phyloP scores from a whole-genome alignment of 768 basidiomycete genomes.

The Auricularia cornea region DNA sequence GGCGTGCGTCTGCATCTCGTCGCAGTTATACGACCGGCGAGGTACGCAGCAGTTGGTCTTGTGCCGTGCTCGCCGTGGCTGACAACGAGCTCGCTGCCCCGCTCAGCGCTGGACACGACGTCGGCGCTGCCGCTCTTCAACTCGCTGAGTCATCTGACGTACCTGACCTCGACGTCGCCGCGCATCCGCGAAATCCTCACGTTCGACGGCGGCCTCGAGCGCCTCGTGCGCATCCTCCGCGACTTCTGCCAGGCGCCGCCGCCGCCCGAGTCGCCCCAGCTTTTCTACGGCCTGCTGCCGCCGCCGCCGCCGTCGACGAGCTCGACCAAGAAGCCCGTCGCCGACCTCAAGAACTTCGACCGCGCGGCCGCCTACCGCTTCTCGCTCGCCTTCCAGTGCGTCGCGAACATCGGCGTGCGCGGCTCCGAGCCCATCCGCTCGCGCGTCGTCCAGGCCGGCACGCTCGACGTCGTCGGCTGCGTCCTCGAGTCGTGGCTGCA shows the following conservation, averaged over 20 bases:
- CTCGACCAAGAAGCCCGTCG: not conserved
- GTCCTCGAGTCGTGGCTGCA: conserved; percentile 91
- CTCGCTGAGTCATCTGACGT: conserved; percentile 90
- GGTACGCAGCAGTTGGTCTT: conserved; percentile 54
- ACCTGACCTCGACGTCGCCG: conserved; percentile 94
- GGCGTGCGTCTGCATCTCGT: conserved; percentile 89
- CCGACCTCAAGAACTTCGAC: conserved; percentile 48
- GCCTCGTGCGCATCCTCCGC: conserved; percentile 84
- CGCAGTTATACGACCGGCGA: conserved; percentile 89
- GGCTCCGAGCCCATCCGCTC: conserved; percentile 89
- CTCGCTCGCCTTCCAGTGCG: conserved; percentile 89
- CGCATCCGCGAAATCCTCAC: conserved; percentile 98
- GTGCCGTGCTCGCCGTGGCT: not conserved
- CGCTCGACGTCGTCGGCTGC: conserved; percentile 86
- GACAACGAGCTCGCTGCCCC: not conserved
- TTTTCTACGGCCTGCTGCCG: conserved; percentile 71
- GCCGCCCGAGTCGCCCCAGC: conserved; percentile 65
- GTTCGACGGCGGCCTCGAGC: conserved; percentile 93
- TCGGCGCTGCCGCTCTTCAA: conserved; percentile 72
- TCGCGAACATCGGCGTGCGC: conserved; percentile 94
- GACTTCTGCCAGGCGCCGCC: conserved; percentile 82
- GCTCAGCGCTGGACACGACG: conserved; percentile 42
- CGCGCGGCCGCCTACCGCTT: conserved; percentile 84
- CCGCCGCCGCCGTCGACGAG: conserved; percentile 21
- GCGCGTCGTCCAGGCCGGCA: conserved; percentile 90